A percentile compares a stretch with the other conserved stretches of the same genome.
Evolutionary conservation across 169 alveolate species (phyloP).

Genomic region (Plasmodium vivax): DNA sequence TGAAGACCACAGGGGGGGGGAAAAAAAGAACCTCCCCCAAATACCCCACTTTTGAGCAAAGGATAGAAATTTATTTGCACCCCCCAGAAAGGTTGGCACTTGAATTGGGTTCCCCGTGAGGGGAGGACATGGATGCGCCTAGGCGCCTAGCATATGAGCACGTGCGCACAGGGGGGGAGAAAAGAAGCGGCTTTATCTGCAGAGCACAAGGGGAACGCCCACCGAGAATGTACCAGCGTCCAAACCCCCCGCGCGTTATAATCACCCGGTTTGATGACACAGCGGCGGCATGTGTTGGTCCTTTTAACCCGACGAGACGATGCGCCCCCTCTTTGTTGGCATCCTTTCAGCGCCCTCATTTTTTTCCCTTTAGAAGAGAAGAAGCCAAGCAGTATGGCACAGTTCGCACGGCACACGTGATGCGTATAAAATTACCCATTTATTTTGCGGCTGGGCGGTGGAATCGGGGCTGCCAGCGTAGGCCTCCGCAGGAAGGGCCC

Average conservation of each 20-base stretch:
- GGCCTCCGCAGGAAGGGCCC: background rate
- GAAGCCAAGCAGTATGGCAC: background rate
- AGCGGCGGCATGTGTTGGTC: background rate
- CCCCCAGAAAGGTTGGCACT: background rate
- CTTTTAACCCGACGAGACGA: background rate
- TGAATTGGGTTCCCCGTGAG: background rate
- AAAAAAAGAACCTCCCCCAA: background rate
- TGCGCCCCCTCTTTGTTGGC: background rate
- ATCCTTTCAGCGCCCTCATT: background rate
- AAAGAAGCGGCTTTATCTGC: background rate
- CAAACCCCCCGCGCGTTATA: background rate
- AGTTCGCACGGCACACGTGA: background rate
- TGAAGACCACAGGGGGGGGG: background rate
- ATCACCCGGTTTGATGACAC: background rate
- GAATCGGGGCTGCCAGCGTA: background rate
- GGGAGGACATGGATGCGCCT: background rate
- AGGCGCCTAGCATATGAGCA: too few relatives aligned
- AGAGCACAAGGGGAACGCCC: background rate
- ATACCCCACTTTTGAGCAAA: background rate
- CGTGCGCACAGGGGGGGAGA: background rate
- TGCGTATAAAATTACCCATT: background rate
- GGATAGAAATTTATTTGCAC: background rate
- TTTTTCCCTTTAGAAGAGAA: background rate
- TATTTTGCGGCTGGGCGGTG: background rate
- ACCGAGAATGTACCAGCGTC: background rate